phyloP scores from a whole-genome alignment of 352 stramenopile genomes.

The Aphanomyces cochlioides region DNA sequence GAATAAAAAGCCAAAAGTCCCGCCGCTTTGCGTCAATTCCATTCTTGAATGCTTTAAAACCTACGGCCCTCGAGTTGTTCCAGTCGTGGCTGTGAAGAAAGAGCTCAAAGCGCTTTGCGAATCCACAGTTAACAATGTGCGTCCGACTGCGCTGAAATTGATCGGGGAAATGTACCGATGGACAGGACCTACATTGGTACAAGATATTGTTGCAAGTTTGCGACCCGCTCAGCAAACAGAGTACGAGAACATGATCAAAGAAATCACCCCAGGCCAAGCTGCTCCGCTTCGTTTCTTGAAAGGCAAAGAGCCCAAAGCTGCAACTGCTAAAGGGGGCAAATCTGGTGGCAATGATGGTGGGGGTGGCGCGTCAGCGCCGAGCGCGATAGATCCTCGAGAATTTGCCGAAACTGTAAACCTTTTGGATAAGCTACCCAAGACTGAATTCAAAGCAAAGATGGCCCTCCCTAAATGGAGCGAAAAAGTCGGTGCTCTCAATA shows the following conservation, averaged over 20 bases:
- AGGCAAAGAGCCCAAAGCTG: constrained; percentile 45
- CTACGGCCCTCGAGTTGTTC: constrained; percentile 72
- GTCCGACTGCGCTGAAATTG: constrained; percentile 71
- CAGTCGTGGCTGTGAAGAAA: constrained; percentile 63
- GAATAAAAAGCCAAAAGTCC: constrained; percentile 85
- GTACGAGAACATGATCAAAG: constrained; percentile 72
- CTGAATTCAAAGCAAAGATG: constrained; percentile 76
- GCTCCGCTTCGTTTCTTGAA: constrained; percentile 64
- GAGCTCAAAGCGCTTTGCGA: constrained; percentile 68
- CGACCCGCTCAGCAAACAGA: constrained; percentile 80
- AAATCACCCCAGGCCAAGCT: constrained; percentile 61
- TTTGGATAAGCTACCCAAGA: constrained; percentile 68
- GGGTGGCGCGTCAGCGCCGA: constrained; percentile 21
- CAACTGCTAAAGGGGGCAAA: constrained; percentile 22
- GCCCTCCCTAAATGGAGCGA: constrained; percentile 79
- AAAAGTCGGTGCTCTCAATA: constrained; percentile 81
- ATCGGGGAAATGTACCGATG: constrained; percentile 79
- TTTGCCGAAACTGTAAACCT: constrained; percentile 85
- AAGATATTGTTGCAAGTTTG: constrained; percentile 76
- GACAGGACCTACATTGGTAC: constrained; percentile 64
- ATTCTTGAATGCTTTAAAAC: constrained; percentile 70
- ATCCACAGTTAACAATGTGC: constrained; percentile 76
- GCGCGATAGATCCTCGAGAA: constrained; percentile 67
- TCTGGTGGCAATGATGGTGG: constrained; percentile 5
- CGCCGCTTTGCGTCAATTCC: constrained; percentile 59